Conservation (phyloP, 2,329 filamentous ascomycete genomes). For the Bipolaris oryzae region DNA sequence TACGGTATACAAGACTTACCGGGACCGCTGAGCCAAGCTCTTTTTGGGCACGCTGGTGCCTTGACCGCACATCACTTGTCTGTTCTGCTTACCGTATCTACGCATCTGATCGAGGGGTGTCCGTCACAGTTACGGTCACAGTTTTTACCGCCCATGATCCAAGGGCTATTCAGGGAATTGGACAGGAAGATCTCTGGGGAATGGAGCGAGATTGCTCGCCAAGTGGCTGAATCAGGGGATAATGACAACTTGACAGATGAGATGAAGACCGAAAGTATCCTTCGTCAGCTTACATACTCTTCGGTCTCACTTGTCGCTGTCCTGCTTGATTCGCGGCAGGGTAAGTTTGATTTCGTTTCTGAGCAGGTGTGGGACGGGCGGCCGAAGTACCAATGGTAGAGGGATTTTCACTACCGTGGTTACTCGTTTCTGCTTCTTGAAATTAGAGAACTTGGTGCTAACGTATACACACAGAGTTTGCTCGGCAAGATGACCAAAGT, state of each 20-base stretch:
- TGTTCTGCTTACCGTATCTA: slow-evolving; percentile 86
- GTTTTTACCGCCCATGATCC: slow-evolving; percentile 84
- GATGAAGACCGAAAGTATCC: slow-evolving; percentile 97
- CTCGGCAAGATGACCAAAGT: slow-evolving; percentile 38
- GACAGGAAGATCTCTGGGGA: slow-evolving; percentile 85
- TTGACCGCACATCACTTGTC: slow-evolving; percentile 93
- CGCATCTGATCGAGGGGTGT: slow-evolving; percentile 90
- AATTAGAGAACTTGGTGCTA: not conserved
- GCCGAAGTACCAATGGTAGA: not conserved
- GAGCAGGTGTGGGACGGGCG: not conserved
- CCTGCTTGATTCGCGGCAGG: slow-evolving; percentile 72
- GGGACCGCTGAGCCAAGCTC: slow-evolving; percentile 77
- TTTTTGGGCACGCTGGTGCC: slow-evolving; percentile 81
- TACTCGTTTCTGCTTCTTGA: not conserved
- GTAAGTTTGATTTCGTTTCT: slow-evolving; percentile 21
- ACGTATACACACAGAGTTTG: slow-evolving; percentile 29
- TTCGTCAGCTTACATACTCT: slow-evolving; percentile 89
- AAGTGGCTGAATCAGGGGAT: slow-evolving; percentile 67
- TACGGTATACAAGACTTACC: slow-evolving; percentile 89
- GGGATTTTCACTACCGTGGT: not conserved
- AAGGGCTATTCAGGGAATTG: slow-evolving; percentile 82
- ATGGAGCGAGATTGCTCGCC: slow-evolving; percentile 74
- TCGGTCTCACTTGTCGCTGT: slow-evolving; percentile 91
- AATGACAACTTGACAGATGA: slow-evolving; percentile 84
- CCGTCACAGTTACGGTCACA: slow-evolving; percentile 76